phyloP scores from a whole-genome alignment of 257 asterid species.

The Nicotiana attenuata region DNA sequence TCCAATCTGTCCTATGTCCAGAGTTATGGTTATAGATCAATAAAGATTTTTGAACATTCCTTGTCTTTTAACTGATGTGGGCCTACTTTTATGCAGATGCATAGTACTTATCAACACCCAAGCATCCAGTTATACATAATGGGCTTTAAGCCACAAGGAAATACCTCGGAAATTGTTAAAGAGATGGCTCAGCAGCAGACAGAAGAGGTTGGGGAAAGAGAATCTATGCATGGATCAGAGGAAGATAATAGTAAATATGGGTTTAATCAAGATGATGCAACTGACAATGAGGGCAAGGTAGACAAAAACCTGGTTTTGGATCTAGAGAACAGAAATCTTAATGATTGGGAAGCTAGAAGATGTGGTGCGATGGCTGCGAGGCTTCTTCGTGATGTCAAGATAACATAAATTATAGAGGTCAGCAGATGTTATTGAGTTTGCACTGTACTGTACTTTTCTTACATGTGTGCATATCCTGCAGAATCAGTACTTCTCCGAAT shows the following conservation, averaged over 20 bases:
- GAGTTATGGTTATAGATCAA: not conserved
- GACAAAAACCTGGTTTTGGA: constrained; percentile 12
- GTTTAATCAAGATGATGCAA: constrained; percentile 18
- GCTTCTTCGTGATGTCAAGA: constrained; percentile 77
- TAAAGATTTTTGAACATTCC: too few relatives aligned
- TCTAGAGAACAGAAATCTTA: constrained; percentile 36
- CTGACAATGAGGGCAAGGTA: constrained; percentile 20
- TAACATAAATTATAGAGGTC: constrained; percentile 31
- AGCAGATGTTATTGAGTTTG: not conserved
- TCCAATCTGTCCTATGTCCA: not conserved
- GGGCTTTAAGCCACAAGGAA: constrained; percentile 47
- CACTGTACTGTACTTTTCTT: not conserved
- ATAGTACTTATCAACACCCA: constrained; percentile 77
- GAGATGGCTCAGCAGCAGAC: constrained; percentile 23
- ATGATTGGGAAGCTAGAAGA: constrained; percentile 89
- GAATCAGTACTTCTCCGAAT: not conserved
- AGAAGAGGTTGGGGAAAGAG: constrained; percentile 25
- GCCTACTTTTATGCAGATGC: constrained; percentile 54
- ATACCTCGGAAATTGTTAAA: constrained; percentile 11
- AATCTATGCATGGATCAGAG: constrained; percentile 37
- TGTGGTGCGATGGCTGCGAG: constrained; percentile 96
- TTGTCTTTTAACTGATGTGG: not conserved
- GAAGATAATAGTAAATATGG: constrained; percentile 25
- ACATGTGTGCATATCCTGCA: not conserved
- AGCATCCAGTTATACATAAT: constrained; percentile 82